Evolutionary conservation across 2,329 filamentous ascomycete species (phyloP).

Genomic region (Aspergillus fumigatiaffinis): DNA sequence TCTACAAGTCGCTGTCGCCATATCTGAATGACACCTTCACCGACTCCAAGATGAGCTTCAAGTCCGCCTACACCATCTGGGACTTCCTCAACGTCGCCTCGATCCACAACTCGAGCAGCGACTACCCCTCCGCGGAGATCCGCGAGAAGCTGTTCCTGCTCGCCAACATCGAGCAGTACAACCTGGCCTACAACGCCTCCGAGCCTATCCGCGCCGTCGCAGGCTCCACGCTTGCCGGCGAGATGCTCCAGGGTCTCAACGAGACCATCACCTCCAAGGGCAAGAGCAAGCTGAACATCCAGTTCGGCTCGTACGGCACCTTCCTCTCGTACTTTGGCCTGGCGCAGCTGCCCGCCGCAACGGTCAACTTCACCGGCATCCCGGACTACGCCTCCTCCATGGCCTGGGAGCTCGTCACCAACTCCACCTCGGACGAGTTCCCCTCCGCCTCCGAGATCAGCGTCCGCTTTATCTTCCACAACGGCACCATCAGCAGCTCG

Average conservation of each 20-base stretch:
- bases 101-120: constrained; percentile 56
- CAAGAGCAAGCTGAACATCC: constrained; percentile 45
- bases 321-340: constrained; percentile 62
- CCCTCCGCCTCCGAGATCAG: constrained; percentile 49
- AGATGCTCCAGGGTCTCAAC: constrained; percentile 49
- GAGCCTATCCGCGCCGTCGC: constrained; percentile 47
- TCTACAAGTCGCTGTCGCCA: constrained; percentile 52
- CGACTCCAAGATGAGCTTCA: constrained; percentile 49
- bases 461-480: constrained; percentile 61
- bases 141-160: constrained; percentile 65
- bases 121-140: constrained; percentile 58
- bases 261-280: constrained; percentile 36
- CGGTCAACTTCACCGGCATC: constrained; percentile 66
- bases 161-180: constrained; percentile 76
- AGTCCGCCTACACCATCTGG: constrained; percentile 64
- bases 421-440: constrained; percentile 38
- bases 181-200: constrained; percentile 70
- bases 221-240: constrained; percentile 63
- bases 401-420: constrained; percentile 68
- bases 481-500: constrained; percentile 51
- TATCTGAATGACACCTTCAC: constrained; percentile 52
- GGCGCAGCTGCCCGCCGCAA: constrained; percentile 47
- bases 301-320: constrained; percentile 60
- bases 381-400: constrained; percentile 82
- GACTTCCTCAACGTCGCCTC: constrained; percentile 60